A percentile compares a stretch with the other conserved stretches of the same genome.
These are phyloP conservation scores for Termitomyces sp. DNA, from an alignment of 768 basidiomycete species.

Conservation along the genomic window DNA sequence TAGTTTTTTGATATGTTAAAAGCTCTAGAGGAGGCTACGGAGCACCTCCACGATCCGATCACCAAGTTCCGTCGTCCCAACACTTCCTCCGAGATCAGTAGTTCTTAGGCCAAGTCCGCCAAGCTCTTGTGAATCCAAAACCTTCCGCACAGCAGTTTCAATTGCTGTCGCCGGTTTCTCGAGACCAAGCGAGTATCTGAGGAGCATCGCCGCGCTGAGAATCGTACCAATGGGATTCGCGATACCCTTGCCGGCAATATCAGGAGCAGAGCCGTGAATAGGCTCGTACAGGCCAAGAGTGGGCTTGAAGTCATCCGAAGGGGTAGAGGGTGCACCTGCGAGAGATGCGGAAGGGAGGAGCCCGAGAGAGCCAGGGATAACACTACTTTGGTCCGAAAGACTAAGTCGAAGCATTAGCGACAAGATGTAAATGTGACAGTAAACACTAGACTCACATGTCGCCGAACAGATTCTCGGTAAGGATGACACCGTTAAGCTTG, in stretches of 20 bases:
- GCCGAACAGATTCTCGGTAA: slow-evolving; percentile 96
- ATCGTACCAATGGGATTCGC: slow-evolving; percentile 96
- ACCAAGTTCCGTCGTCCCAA: slow-evolving; percentile 75
- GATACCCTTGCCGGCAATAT: slow-evolving; percentile 91
- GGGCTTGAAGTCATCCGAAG: slow-evolving; percentile 65
- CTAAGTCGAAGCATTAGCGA: slow-evolving; percentile 32
- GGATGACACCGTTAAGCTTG: slow-evolving; percentile 90
- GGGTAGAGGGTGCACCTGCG: slow-evolving; percentile 73
- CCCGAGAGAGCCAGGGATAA: slow-evolving; percentile 96
- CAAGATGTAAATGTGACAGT: background rate
- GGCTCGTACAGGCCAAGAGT: slow-evolving; percentile 94
- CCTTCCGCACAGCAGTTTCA: slow-evolving; percentile 87
- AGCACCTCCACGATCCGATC: slow-evolving; percentile 76
- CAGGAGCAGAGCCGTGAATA: slow-evolving; percentile 92
- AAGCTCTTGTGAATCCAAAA: slow-evolving; percentile 60
- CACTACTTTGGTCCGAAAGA: slow-evolving; percentile 93
- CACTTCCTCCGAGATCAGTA: slow-evolving; percentile 80
- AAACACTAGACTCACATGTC: slow-evolving; percentile 69
- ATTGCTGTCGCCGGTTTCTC: slow-evolving; percentile 81
- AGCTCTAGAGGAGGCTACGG: slow-evolving; percentile 43
- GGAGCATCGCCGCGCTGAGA: slow-evolving; percentile 87
- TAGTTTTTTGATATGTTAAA: background rate
- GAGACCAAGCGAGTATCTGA: slow-evolving; percentile 91
- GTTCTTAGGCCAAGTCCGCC: slow-evolving; percentile 83
- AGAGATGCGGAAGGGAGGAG: slow-evolving; percentile 95